Conservation (phyloP, 495 filamentous ascomycete genomes). For the Aspergillus ellipticus region DNA sequence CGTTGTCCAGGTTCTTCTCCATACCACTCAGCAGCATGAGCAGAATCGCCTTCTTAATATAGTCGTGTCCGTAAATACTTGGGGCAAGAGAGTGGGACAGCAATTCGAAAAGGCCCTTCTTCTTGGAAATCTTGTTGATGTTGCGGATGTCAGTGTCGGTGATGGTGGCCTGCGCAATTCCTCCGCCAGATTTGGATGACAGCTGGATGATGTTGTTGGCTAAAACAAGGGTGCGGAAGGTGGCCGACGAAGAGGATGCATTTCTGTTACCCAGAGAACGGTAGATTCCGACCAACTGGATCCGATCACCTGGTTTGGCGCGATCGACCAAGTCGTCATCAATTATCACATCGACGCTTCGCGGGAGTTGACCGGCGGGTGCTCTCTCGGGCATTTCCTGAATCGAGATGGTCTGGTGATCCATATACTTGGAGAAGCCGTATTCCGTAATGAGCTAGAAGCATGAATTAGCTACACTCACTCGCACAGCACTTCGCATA, state of each 20-base stretch:
- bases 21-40: conserved; percentile 97
- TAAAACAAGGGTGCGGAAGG: conserved; percentile 88
- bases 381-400: conserved; percentile 99
- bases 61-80: conserved; percentile 94
- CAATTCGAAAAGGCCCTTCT: conserved; percentile 88
- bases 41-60: conserved; percentile 97
- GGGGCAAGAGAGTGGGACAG: conserved; percentile 96
- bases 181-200: conserved; percentile 93
- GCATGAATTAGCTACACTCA: conserved; percentile 12
- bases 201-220: conserved; percentile 95
- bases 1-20: conserved; percentile 98
- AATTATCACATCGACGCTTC: conserved; percentile 95
- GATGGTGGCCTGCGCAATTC: conserved; percentile 85
- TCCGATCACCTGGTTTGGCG: conserved; percentile 91
- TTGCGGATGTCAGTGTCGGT: conserved; percentile 98
- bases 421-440: conserved; percentile 89
- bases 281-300: conserved; percentile 93
- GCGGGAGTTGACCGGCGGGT: conserved; percentile 90
- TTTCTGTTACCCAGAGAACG: conserved; percentile 92
- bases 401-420: conserved; percentile 97
- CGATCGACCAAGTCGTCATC: conserved; percentile 96
- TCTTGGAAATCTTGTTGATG: conserved; percentile 97
- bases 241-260: conserved; percentile 76
- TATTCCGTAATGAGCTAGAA: conserved; percentile 82
- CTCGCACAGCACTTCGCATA: neutral